These are phyloP conservation scores for Chrysanthemum makinoi DNA, from an alignment of 129 eudicot genomes.

Conservation along the genomic window DNA sequence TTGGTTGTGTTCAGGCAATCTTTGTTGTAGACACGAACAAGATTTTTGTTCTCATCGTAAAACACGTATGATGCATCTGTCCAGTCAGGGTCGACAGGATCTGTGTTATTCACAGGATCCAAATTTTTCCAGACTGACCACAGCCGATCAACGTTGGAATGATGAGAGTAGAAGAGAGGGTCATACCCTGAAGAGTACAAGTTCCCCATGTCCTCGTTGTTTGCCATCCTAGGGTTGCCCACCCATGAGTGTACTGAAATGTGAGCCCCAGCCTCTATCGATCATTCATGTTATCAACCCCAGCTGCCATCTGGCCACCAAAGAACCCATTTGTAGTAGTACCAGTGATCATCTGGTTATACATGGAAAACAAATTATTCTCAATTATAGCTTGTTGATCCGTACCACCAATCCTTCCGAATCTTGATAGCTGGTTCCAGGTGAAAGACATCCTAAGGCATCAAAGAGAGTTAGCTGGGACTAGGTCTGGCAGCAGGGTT, in stretches of 20 bases:
- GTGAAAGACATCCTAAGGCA: not conserved
- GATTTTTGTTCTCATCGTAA: slow-evolving; percentile 7
- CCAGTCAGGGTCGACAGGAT: slow-evolving; percentile 1
- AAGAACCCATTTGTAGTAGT: slow-evolving; percentile 2
- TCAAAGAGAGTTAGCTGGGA: slow-evolving; percentile 2
- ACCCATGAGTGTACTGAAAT: not conserved
- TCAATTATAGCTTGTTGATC: not conserved
- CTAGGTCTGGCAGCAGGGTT: not conserved
- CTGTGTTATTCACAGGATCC: not conserved
- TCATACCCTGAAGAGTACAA: slow-evolving; percentile 12
- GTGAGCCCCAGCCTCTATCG: not conserved
- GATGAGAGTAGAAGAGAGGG: slow-evolving; percentile 2
- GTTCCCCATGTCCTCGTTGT: slow-evolving; percentile 8
- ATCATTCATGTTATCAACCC: not conserved
- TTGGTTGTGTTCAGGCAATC: not conserved
- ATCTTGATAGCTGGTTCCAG: not conserved
- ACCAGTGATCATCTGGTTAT: slow-evolving; percentile 8
- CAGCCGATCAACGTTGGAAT: slow-evolving; percentile 3
- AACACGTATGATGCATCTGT: not conserved
- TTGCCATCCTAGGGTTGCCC: not conserved
- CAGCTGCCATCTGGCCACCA: slow-evolving; percentile 6
- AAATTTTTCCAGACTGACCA: slow-evolving; percentile 5
- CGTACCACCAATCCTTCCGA: not conserved
- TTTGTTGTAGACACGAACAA: slow-evolving; percentile 16
- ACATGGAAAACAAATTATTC: not conserved